Evolutionary conservation across 192 early-diverging fungal genomes (phyloP), one percentile per base, ranked within the genome.

Genomic region (Funneliformis geosporum): DNA sequence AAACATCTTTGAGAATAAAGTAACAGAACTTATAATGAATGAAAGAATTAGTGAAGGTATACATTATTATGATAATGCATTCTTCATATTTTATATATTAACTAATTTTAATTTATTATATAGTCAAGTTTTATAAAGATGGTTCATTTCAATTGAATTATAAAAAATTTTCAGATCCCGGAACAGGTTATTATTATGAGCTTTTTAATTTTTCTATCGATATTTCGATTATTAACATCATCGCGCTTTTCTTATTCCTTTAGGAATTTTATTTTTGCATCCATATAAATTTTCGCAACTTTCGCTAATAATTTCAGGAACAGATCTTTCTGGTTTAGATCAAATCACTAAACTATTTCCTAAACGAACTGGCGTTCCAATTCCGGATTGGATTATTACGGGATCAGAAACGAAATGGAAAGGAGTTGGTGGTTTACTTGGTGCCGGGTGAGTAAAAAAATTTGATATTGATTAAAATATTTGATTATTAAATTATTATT

Each of bases 301-400:
- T 47, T 81, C 84, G 4, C 74, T 89, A 70, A 75, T 89, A 0
- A 82, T 88, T 25, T 83, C 87, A 12, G 87, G 87, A 23, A 38
- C 84, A 0, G 86, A 89, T 81, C 39, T 25, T 2, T 68, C 76
- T 21, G 88, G 88, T 4, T 75, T 89, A 5, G 74, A 82, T 25
- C 74, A 71, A 4, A 85, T 87, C 1, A 73, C 82, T 9, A 76
- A 82, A 50, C 73, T 89, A n/a, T 79, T 89, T 42, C 88, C 87
- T 11, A 86, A 84, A 47, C 83, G 85, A 10, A 86, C 88, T 27
- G 88, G 88, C 4, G 80, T 87, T 6, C 38, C 87, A 14, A 82
- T 89, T 28, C 87, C 88, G 38, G 88, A 89, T 69, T 89, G 86
- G 85, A 79, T 85, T 85, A 86, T 89, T 2, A 84, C 83, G 27